A percentile compares a stretch with the other conserved stretches of the same genome.
phyloP scores from a whole-genome alignment of 2,329 filamentous ascomycete species.

The Xenoacremonium recifei region DNA sequence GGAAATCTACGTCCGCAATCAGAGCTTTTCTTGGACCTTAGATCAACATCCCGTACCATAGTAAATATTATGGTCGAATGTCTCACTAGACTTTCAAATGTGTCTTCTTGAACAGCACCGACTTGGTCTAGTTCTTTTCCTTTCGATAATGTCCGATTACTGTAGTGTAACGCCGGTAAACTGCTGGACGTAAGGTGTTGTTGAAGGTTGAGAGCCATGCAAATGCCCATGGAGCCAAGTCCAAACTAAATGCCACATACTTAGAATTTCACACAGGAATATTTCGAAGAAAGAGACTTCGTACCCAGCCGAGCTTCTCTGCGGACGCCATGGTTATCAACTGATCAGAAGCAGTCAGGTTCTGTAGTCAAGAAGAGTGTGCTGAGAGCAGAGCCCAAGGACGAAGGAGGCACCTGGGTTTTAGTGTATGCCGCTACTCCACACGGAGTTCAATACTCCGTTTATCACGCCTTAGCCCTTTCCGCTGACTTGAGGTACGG shows the following conservation, averaged over 20 bases:
- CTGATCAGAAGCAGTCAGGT: too few relatives aligned
- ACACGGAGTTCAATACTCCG: too few relatives aligned
- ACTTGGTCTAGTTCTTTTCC: conserved; percentile 32
- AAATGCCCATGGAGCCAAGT: conserved; percentile 43
- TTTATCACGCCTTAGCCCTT: too few relatives aligned
- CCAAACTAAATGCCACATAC: conserved; percentile 22
- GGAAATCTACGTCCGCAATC: conserved; percentile 2
- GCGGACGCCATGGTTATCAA: neutral
- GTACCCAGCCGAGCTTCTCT: neutral
- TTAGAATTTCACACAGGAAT: neutral
- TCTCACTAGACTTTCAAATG: conserved; percentile 33
- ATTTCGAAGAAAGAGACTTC: neutral
- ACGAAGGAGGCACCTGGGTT: too few relatives aligned
- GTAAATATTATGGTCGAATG: conserved; percentile 40
- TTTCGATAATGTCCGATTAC: conserved; percentile 38
- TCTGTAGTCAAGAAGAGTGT: too few relatives aligned
- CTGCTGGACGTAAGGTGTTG: conserved; percentile 33
- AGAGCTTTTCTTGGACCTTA: neutral
- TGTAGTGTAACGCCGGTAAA: conserved; percentile 32
- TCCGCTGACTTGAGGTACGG: too few relatives aligned
- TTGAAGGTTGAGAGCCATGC: conserved; percentile 42
- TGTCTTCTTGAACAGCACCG: conserved; percentile 32
- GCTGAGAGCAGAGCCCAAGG: too few relatives aligned
- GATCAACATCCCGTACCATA: conserved; percentile 27
- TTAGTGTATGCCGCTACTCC: too few relatives aligned